Conservation (phyloP, 768 basidiomycete species). For the Rhodotorula taiwanensis region DNA sequence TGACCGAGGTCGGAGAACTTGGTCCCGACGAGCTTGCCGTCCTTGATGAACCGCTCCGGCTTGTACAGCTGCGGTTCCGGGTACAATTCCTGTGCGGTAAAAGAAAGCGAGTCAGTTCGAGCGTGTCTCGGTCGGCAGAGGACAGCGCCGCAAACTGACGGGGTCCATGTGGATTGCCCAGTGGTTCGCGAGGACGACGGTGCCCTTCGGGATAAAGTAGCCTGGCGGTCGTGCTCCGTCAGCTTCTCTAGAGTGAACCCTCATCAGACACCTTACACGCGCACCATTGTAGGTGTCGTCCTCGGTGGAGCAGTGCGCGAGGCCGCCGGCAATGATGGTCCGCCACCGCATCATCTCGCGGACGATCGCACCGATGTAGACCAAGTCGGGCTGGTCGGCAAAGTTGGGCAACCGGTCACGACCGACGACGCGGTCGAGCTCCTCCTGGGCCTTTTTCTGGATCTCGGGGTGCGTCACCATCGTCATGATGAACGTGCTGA, state of each 20-base stretch:
- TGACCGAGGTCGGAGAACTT: constrained; percentile 24
- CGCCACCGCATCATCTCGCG: constrained; percentile 39
- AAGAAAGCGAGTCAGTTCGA: not conserved
- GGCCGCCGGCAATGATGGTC: constrained; percentile 38
- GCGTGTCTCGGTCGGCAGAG: too few relatives aligned
- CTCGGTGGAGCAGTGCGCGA: constrained; percentile 27
- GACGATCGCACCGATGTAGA: constrained; percentile 35
- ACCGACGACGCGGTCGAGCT: constrained; percentile 40
- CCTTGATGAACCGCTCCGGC: constrained; percentile 32
- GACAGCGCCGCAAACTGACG: not conserved
- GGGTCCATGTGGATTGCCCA: constrained; percentile 37
- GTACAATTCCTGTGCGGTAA: constrained; percentile 18
- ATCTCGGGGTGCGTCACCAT: constrained; percentile 18
- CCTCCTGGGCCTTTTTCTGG: constrained; percentile 27
- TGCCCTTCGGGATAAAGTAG: constrained; percentile 35
- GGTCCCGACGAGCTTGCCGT: constrained; percentile 26
- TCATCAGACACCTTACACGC: too few relatives aligned
- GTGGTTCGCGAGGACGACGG: constrained; percentile 34
- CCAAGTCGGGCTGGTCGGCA: constrained; percentile 34
- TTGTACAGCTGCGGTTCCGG: constrained; percentile 28
- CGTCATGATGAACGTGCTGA: constrained; percentile 22
- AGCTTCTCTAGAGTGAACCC: too few relatives aligned
- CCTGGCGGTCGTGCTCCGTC: too few relatives aligned
- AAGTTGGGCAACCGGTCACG: constrained; percentile 35
- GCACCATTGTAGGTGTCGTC: constrained; percentile 30